These are phyloP conservation scores for Hyaloscypha hepaticicola DNA, from an alignment of 495 filamentous ascomycete species.

Conservation along the genomic window DNA sequence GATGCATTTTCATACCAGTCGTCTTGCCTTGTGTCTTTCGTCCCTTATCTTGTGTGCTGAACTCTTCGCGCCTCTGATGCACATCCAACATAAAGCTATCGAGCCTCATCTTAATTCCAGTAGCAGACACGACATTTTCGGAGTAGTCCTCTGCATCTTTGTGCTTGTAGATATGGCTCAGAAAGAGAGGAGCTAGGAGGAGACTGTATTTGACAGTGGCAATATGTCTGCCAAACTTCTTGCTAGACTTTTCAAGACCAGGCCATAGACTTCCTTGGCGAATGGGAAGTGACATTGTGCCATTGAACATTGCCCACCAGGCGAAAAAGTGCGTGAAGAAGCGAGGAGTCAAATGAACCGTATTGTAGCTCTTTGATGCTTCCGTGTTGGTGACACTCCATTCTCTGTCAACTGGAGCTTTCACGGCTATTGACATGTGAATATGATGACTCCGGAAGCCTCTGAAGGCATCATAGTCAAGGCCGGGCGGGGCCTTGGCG, in stretches of 20 bases:
- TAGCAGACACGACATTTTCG: slow-evolving; percentile 80
- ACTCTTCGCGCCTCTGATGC: slow-evolving; percentile 91
- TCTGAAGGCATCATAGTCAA: slow-evolving; percentile 84
- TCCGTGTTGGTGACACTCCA: slow-evolving; percentile 73
- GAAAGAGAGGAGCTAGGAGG: slow-evolving; percentile 85
- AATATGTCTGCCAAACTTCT: slow-evolving; percentile 95
- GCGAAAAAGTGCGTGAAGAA: slow-evolving; percentile 98
- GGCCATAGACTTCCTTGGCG: slow-evolving; percentile 90
- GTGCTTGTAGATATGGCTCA: slow-evolving; percentile 98
- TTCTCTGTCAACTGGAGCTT: slow-evolving; percentile 75
- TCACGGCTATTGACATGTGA: slow-evolving; percentile 86
- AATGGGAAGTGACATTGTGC: slow-evolving; percentile 90
- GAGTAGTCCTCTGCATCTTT: slow-evolving; percentile 88
- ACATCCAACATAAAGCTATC: slow-evolving; percentile 96
- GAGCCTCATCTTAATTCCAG: slow-evolving; percentile 88
- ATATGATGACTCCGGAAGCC: slow-evolving; percentile 96
- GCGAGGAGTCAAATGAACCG: slow-evolving; percentile 85
- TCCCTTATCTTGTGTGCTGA: slow-evolving; percentile 73
- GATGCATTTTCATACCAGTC: slow-evolving; percentile 92
- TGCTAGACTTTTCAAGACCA: slow-evolving; percentile 89
- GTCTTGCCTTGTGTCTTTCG: slow-evolving; percentile 70
- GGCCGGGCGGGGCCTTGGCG: slow-evolving; percentile 54
- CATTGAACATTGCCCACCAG: slow-evolving; percentile 97
- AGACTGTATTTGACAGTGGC: slow-evolving; percentile 98
- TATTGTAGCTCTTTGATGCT: slow-evolving; percentile 86